A percentile compares a stretch with the other conserved stretches of the same genome.
Conservation (phyloP, 371 early-diverging fungal genomes). For the Mucor velutinosus region DNA sequence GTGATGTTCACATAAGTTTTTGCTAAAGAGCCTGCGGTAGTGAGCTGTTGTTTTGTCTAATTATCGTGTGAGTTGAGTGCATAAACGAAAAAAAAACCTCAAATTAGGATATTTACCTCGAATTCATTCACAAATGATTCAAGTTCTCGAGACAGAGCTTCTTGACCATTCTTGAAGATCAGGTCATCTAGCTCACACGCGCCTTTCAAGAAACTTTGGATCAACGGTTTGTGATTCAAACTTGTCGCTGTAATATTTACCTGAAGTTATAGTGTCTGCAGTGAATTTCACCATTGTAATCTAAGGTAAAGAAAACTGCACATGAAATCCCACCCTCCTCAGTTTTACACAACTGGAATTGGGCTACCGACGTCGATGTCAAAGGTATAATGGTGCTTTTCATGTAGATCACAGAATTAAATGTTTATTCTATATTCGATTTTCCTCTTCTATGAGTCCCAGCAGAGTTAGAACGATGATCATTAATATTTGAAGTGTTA, state of each 20-base stretch:
- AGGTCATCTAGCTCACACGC: conserved; percentile 15
- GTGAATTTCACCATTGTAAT: background rate
- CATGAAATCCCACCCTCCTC: background rate
- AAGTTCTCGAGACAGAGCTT: conserved; percentile 1
- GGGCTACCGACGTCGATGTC: background rate
- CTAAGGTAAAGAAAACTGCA: background rate
- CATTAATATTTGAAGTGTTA: background rate
- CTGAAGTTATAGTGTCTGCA: background rate
- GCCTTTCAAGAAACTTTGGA: background rate
- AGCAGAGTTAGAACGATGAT: background rate
- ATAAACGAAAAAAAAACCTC: background rate
- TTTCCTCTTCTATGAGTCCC: conserved; percentile 20
- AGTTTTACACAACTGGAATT: background rate
- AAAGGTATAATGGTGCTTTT: background rate
- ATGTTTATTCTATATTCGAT: background rate
- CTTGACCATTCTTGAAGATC: conserved; percentile 20
- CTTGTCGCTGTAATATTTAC: background rate
- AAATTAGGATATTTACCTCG: background rate
- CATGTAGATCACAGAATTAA: background rate
- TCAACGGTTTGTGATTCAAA: background rate
- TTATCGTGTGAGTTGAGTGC: background rate
- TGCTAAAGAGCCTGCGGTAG: conserved; percentile 7
- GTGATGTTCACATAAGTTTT: conserved; percentile 21
- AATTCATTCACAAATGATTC: conserved; percentile 18
- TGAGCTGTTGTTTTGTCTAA: background rate